These are phyloP conservation scores for Artemisia argyi DNA, from an alignment of 129 eudicot genomes.

Conservation along the genomic window DNA sequence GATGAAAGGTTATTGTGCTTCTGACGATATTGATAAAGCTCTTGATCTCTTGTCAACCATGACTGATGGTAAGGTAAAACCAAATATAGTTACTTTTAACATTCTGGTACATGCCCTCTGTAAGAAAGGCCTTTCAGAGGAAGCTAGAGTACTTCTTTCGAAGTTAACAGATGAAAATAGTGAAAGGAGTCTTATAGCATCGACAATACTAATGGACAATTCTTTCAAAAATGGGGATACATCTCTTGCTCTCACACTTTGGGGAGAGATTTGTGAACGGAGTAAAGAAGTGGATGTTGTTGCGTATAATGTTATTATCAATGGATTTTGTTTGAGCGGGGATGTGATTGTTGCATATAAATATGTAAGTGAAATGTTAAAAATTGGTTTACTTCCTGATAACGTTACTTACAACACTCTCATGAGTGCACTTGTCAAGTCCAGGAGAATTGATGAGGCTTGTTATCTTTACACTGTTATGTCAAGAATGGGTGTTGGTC, in stretches of 20 bases:
- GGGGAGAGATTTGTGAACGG: constrained; percentile 43
- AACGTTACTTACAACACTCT: constrained; percentile 61
- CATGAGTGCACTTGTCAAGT: constrained; percentile 50
- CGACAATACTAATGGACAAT: constrained; percentile 71
- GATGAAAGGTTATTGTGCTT: constrained; percentile 71
- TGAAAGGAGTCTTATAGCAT: constrained; percentile 47
- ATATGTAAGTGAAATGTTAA: constrained; percentile 59
- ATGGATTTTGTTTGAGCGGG: constrained; percentile 51
- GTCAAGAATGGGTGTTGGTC: constrained; percentile 65
- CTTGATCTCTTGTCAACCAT: constrained; percentile 56
- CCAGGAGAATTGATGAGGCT: constrained; percentile 51
- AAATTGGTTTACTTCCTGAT: constrained; percentile 68
- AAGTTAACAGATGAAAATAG: constrained; percentile 46
- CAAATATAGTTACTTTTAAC: constrained; percentile 69
- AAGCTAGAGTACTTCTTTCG: constrained; percentile 56
- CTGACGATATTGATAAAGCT: constrained; percentile 61
- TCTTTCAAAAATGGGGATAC: constrained; percentile 65
- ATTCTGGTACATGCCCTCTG: constrained; percentile 75
- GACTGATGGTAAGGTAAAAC: constrained; percentile 48
- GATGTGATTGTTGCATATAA: constrained; percentile 41
- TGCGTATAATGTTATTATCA: constrained; percentile 72
- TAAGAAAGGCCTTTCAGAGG: constrained; percentile 49
- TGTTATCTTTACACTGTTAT: constrained; percentile 51
- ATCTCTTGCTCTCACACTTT: constrained; percentile 44
- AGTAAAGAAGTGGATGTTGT: constrained; percentile 41